phyloP scores from a whole-genome alignment of 768 basidiomycete genomes.

The Dentipellis sp. region DNA sequence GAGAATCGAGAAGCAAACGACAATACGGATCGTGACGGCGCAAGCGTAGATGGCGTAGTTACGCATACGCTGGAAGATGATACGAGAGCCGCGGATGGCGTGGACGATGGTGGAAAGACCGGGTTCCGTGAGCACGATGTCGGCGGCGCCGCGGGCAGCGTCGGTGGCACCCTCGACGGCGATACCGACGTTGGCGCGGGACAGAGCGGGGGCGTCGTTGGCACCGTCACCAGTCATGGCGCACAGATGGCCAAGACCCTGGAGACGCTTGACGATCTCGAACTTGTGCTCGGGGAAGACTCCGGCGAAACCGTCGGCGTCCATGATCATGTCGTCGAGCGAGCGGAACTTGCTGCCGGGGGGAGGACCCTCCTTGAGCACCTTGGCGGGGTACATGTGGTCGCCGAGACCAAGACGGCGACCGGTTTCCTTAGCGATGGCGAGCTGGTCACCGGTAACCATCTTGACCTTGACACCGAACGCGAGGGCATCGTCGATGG shows the following conservation, averaged over 20 bases:
- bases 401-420: slow-evolving; percentile 96
- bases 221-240: slow-evolving; percentile 99
- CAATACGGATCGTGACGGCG: slow-evolving; percentile 96
- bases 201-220: slow-evolving; percentile 95
- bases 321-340: slow-evolving; percentile 98
- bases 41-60: slow-evolving; percentile 98
- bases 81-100: slow-evolving; percentile 94
- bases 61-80: slow-evolving; percentile 99
- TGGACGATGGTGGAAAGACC: slow-evolving; percentile 99
- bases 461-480: slow-evolving; percentile 99
- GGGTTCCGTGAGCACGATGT: slow-evolving; percentile 96
- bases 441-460: slow-evolving; percentile 99
- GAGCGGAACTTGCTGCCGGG: slow-evolving; percentile 75
- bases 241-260: slow-evolving; percentile 90
- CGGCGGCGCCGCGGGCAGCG: slow-evolving; percentile 96
- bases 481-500: slow-evolving; percentile 91
- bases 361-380: slow-evolving; percentile 93
- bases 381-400: slow-evolving; percentile 99
- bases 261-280: slow-evolving; percentile 97
- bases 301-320: slow-evolving; percentile 97
- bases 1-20: slow-evolving; percentile 93
- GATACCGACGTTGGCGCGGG: slow-evolving; percentile 98
- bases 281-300: slow-evolving; percentile 99
- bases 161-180: slow-evolving; percentile 99
- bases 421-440: slow-evolving; percentile 98